Percentiles rank a stretch among this genome's conserved stretches.
Conservation (phyloP, 371 early-diverging fungal genomes). For the Rhizomucor miehei region DNA sequence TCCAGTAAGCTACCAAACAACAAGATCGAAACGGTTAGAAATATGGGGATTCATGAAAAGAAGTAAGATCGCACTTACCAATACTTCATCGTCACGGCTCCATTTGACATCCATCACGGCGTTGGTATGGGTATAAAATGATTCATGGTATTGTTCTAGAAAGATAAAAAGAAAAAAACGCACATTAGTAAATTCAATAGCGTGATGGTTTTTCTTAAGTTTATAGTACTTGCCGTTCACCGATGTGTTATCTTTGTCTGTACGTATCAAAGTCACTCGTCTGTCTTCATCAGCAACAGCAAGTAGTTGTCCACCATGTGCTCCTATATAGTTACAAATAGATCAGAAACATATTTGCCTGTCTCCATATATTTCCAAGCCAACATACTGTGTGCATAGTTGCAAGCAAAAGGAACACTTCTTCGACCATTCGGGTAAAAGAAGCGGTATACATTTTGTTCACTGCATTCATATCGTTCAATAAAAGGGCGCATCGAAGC, state of each 20-base stretch:
- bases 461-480: not conserved
- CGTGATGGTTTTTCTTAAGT: conserved; percentile 7
- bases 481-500: conserved; percentile 2
- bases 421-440: conserved; percentile 8
- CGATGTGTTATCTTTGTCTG: conserved; percentile 36
- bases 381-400: conserved; percentile 19
- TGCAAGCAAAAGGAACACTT: conserved; percentile 17
- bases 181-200: not conserved
- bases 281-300: conserved; percentile 71
- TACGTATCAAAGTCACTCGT: conserved; percentile 48
- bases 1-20: conserved; percentile 54
- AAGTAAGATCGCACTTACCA: conserved; percentile 39
- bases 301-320: conserved; percentile 40
- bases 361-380: not conserved
- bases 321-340: conserved; percentile 8
- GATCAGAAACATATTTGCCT: not conserved
- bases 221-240: conserved; percentile 24
- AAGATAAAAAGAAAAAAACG: not conserved
- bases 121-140: conserved; percentile 49
- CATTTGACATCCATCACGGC: conserved; percentile 62
- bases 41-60: too few species aligned
- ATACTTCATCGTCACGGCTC: conserved; percentile 46
- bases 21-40: too few species aligned
- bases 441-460: conserved; percentile 12
- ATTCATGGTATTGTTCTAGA: conserved; percentile 10